Conservation (phyloP, 768 basidiomycete species). For the Macrolepiota dolichaula region DNA sequence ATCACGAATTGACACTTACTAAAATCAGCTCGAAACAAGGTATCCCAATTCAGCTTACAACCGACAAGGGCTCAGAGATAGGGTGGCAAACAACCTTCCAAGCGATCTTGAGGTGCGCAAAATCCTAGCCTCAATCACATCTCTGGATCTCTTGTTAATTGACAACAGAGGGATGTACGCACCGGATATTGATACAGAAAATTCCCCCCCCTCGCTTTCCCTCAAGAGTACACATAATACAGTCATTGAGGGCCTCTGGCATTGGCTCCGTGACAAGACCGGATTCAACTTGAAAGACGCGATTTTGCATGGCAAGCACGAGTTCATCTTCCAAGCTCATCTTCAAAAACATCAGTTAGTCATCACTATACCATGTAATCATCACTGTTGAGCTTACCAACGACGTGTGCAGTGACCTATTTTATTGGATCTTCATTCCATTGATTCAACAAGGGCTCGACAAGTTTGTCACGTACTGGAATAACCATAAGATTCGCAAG, state of each 20-base stretch:
- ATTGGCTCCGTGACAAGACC: neutral
- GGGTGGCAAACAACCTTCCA: neutral
- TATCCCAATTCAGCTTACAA: slow-evolving; percentile 1
- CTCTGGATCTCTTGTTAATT: neutral
- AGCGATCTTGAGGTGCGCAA: neutral
- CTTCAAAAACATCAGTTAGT: neutral
- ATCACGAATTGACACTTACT: neutral
- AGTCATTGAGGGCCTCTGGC: neutral
- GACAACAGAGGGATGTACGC: neutral
- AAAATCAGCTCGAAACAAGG: neutral
- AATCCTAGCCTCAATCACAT: neutral
- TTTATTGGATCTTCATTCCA: neutral
- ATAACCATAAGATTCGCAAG: neutral
- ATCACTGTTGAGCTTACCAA: neutral
- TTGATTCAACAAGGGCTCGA: neutral
- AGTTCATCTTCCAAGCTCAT: neutral
- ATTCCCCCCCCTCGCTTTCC: neutral
- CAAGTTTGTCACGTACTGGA: neutral
- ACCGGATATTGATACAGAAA: neutral
- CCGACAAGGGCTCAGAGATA: slow-evolving; percentile 4
- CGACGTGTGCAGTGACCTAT: neutral
- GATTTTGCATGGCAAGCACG: neutral
- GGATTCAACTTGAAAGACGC: neutral
- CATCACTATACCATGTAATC: neutral
- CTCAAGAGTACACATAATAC: neutral